Base-by-base conservation (phyloP, 306 rosid genomes). In the Macrotyloma uniflorum region DNA sequence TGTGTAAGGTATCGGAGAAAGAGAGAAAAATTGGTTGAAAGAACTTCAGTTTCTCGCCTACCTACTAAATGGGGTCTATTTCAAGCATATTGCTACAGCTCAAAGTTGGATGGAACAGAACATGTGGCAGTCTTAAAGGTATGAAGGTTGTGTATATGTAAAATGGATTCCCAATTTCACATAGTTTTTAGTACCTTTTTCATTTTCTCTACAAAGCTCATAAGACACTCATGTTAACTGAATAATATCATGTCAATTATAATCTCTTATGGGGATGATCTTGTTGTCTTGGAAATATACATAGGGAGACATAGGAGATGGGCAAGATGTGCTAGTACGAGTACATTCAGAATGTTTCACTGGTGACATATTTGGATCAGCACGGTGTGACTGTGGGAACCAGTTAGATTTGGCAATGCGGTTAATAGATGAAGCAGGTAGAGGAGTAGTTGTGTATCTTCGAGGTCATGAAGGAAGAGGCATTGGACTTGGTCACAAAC, bases 391-490 rank as follows among this genome's bases (percentile, higher is more conserved):
- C 65, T 94, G 98, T 69, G 98, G 98, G 14, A 87, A 87, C 85
- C 98, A 91, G 82, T 65, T 94, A 77, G 98, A 90, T 42, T 79
- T 94, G 81, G 98, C 97, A 30, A 85, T 94, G 98, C 80, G 83
- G 77, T 43, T 90, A 11, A 88, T 91, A 0, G 98, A 90, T 67
- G 84, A 89, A 82, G 93, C 89, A 4, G 97, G 88, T 2, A 87
- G 93, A 80, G 97, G 97, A 76, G 91, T 79, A 18, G 83, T 94
- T 15, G 93, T 91, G 4, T 94, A 94, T 84, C 94, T 94, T 53
- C 83, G 94, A 77, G 98, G 98, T 47, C 98, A 92, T 20, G 98
- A 94, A 88, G 97, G 98, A 73, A 84, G 97, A 84, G 97, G 98
- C 50, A 89, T 94, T 61, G 94, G 96, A 22, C 81, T 92, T 5